phyloP scores from a whole-genome alignment of 2,329 filamentous ascomycete genomes.

The Amylocarpus encephaloides region DNA sequence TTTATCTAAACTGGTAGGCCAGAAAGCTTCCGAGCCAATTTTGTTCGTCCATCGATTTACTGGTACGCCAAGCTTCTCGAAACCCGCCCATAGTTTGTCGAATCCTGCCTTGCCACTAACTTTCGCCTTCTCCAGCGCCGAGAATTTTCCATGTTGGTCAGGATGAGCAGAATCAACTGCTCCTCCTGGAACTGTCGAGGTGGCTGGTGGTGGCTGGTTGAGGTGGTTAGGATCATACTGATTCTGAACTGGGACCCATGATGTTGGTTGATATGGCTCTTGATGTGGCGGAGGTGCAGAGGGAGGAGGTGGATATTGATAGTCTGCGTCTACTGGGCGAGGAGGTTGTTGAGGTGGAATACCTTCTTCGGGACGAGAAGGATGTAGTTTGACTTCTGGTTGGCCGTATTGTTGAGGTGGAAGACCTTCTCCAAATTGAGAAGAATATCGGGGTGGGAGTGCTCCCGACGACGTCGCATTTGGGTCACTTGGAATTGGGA shows the following conservation, averaged over 20 bases:
- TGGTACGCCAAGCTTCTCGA: constrained; percentile 63
- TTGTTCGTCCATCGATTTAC: constrained; percentile 79
- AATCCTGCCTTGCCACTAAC: constrained; percentile 49
- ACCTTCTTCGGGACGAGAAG: no score
- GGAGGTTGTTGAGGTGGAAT: no score
- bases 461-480: background rate
- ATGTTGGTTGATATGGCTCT: background rate
- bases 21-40: constrained; percentile 74
- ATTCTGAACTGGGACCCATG: background rate
- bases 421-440: no score
- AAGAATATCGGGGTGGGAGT: background rate
- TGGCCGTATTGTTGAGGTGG: no score
- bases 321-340: background rate
- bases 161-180: background rate
- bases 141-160: background rate
- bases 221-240: background rate
- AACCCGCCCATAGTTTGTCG: constrained; percentile 63
- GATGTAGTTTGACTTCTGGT: no score
- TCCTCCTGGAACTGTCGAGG: background rate
- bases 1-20: constrained; percentile 75
- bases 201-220: background rate
- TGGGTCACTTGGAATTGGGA: background rate
- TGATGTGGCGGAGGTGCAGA: background rate
- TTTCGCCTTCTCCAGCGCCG: background rate
- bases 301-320: background rate